phyloP scores from a whole-genome alignment of 169 alveolate species.

The Plasmodium inui region DNA sequence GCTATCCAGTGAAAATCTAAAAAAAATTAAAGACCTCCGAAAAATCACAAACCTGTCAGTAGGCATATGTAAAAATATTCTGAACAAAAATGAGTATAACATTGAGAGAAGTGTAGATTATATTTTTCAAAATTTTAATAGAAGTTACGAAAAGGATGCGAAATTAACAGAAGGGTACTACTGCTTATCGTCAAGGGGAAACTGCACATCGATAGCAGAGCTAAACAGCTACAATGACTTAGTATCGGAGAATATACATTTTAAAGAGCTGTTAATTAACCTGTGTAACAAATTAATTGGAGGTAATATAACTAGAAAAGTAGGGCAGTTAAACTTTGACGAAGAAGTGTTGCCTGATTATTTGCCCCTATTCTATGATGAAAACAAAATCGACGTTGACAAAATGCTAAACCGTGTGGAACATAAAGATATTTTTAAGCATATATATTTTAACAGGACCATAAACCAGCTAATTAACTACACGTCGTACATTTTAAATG shows the following conservation, averaged over 20 bases:
- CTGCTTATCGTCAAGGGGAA: constrained; percentile 27
- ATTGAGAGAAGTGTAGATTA: constrained; percentile 53
- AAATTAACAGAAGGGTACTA: constrained; percentile 69
- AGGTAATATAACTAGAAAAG: constrained; percentile 11
- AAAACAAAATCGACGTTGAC: constrained; percentile 38
- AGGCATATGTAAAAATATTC: constrained; percentile 47
- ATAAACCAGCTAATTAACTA: constrained; percentile 58
- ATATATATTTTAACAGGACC: constrained; percentile 56
- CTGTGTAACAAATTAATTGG: constrained; percentile 37
- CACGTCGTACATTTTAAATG: constrained; percentile 73
- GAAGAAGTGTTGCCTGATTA: constrained; percentile 18
- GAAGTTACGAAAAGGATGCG: constrained; percentile 23
- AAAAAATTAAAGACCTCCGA: constrained; percentile 59
- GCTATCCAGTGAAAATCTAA: constrained; percentile 25
- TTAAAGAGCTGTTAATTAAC: constrained; percentile 67
- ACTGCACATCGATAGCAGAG: constrained; percentile 31
- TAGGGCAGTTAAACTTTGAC: neutral
- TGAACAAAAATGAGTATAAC: constrained; percentile 63
- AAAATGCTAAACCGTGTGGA: constrained; percentile 27
- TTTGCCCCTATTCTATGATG: constrained; percentile 53
- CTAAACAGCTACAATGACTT: constrained; percentile 57
- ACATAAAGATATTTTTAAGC: constrained; percentile 33
- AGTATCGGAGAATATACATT: constrained; percentile 59
- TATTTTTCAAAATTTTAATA: constrained; percentile 56
- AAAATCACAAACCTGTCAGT: constrained; percentile 61